These are phyloP conservation scores for Irpex lacteus DNA, from an alignment of 1,284 basidiomycete genomes.

Conservation along the genomic window DNA sequence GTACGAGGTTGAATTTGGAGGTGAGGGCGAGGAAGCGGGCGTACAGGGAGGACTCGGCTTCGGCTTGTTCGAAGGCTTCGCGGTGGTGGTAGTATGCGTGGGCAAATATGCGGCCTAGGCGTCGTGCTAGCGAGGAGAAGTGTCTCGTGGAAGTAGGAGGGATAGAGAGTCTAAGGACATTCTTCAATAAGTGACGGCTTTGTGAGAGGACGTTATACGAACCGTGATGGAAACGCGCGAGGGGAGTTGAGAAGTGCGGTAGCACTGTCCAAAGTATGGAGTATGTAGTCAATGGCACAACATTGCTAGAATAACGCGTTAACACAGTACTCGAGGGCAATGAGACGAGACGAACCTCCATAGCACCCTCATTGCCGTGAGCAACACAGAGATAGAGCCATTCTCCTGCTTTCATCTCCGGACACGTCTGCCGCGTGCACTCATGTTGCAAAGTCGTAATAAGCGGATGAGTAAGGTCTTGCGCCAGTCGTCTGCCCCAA, in stretches of 20 bases:
- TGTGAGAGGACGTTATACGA: conserved; percentile 17
- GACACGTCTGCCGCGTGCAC: conserved; percentile 82
- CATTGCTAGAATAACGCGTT: conserved; percentile 60
- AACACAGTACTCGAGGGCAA: conserved; percentile 7
- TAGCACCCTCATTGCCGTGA: conserved; percentile 75
- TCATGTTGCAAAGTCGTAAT: conserved; percentile 84
- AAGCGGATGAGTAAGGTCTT: conserved; percentile 88
- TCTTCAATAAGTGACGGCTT: background rate
- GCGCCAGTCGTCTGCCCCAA: conserved; percentile 75
- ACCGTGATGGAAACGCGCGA: conserved; percentile 89
- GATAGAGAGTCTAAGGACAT: conserved; percentile 61
- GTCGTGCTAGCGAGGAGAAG: conserved; percentile 83
- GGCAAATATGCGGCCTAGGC: conserved; percentile 92
- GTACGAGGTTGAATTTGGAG: conserved; percentile 79
- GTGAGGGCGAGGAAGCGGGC: conserved; percentile 87
- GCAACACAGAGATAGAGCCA: conserved; percentile 97
- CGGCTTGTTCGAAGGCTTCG: conserved; percentile 86
- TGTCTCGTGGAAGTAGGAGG: conserved; percentile 81
- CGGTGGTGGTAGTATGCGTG: conserved; percentile 95
- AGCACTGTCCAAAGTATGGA: conserved; percentile 92
- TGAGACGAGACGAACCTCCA: conserved; percentile 52
- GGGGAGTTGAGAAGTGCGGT: conserved; percentile 92
- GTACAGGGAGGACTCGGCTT: conserved; percentile 89
- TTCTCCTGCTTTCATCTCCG: conserved; percentile 96
- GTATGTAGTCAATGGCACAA: conserved; percentile 96